Evolutionary conservation across 2,329 filamentous ascomycete species (phyloP).

Genomic region (Aspergillus hiratsukae): DNA sequence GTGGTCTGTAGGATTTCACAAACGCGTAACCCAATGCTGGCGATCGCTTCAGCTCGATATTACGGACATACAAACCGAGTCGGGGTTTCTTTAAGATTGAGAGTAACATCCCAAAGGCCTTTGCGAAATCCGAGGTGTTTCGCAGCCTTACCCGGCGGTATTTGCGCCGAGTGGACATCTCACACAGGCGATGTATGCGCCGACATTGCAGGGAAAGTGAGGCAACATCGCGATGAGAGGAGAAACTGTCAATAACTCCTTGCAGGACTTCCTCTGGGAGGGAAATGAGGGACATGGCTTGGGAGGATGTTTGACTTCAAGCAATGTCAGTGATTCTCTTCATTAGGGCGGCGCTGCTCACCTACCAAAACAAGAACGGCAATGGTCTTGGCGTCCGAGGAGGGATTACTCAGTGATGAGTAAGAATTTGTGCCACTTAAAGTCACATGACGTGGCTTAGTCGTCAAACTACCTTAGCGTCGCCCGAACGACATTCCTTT

Average conservation of each 20-base stretch:
- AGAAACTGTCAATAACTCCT: not conserved
- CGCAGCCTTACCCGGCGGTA: not conserved
- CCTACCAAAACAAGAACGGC: not conserved
- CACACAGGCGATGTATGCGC: not conserved
- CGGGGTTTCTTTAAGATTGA: not conserved
- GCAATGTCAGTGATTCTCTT: not conserved
- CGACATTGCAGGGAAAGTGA: not conserved
- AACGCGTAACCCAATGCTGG: not conserved
- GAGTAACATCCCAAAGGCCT: not conserved
- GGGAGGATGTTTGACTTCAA: not conserved
- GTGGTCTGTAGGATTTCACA: not conserved
- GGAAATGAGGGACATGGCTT: not conserved
- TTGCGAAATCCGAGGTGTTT: slow-evolving; percentile 8
- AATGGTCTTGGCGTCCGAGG: not conserved
- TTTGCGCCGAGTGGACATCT: not conserved
- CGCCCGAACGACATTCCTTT: slow-evolving; percentile 9
- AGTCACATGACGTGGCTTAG: not conserved
- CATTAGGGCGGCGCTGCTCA: not conserved
- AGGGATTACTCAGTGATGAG: not conserved
- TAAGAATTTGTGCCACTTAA: not conserved
- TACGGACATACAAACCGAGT: not conserved
- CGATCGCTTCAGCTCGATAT: not conserved
- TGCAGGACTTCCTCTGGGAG: not conserved
- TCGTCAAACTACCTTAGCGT: not conserved
- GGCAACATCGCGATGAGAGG: not conserved